Evolutionary conservation across 1,139 yeast genomes (phyloP), one percentile per base, ranked within the genome.

Genomic region (Zhuliangozyma blackwelliae): DNA sequence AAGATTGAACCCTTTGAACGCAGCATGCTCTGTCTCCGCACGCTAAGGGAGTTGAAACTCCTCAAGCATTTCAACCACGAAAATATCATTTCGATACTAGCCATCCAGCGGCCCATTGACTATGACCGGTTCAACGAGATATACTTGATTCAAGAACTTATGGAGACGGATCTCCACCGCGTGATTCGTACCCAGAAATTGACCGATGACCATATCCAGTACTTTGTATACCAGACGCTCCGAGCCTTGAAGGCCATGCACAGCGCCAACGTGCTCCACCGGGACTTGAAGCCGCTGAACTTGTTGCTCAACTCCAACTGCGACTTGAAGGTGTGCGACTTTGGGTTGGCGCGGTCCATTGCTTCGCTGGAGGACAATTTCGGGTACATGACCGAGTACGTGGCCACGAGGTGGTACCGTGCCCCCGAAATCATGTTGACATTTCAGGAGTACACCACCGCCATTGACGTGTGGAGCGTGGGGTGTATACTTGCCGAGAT

Each of bases 401-500:
- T 82, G 6, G 89, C 89, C 2, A 82, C 92, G 2, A 65, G 90
- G 49, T 82, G 90, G 90, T 82, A 82, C 53, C 64, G 90, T 43
- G 89, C 89, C 0, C 90, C 89, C 0, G 92, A 83, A 52, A 79
- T 83, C 40, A 82, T 82, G 89, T 58, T 82, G 20, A 76, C 84
- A 2, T 76, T 77, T 32, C 80, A 83, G 33, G 77, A 77, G 47
- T 83, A 83, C 49, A 75, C 89, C 2, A 74, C 83, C 0, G 83
- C 87, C 3, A 79, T 83, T 43, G 92, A 83, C 52, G 66, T 82
- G 10, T 83, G 92, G 92, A 79, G 88, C 0, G 86, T 82, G 12
- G 92, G 92, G 1, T 83, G 92, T 54, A 82, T 83, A 19, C 55
- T 83, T 32, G 88, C 83, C 0, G 92, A 83, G 53, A 61, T 80